Conservation (phyloP, 306 rosid species). For the Sicyos edulis region DNA sequence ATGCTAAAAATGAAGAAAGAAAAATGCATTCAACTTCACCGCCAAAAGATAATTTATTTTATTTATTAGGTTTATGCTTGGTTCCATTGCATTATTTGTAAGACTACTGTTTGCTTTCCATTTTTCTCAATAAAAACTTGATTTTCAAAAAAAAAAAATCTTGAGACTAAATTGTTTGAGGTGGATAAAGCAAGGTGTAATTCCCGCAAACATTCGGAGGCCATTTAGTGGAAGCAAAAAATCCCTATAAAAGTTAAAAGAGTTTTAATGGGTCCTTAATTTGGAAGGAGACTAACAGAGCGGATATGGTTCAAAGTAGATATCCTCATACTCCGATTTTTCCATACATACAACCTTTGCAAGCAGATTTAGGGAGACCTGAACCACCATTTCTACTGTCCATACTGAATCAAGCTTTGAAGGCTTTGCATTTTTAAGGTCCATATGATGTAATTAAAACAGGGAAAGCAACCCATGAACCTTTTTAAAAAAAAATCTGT, state of each 20-base stretch:
- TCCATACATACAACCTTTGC: neutral
- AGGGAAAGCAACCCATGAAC: neutral
- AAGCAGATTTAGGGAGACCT: neutral
- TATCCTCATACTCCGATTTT: no score
- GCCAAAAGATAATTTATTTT: no score
- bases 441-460: slow-evolving; percentile 6
- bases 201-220: neutral
- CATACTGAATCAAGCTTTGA: slow-evolving; percentile 13
- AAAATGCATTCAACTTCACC: no score
- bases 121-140: neutral
- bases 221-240: neutral
- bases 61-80: neutral
- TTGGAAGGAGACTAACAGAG: no score
- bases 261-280: neutral
- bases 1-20: no score
- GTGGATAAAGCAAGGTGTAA: neutral
- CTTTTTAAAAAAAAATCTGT: no score
- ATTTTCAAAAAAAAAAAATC: no score
- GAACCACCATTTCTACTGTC: slow-evolving; percentile 3
- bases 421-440: neutral
- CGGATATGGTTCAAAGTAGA: no score
- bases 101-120: neutral
- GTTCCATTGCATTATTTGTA: neutral
- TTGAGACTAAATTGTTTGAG: no score
- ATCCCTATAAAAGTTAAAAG: neutral